phyloP scores from a whole-genome alignment of 345 rosid species.

The Toxicodendron radicans region DNA sequence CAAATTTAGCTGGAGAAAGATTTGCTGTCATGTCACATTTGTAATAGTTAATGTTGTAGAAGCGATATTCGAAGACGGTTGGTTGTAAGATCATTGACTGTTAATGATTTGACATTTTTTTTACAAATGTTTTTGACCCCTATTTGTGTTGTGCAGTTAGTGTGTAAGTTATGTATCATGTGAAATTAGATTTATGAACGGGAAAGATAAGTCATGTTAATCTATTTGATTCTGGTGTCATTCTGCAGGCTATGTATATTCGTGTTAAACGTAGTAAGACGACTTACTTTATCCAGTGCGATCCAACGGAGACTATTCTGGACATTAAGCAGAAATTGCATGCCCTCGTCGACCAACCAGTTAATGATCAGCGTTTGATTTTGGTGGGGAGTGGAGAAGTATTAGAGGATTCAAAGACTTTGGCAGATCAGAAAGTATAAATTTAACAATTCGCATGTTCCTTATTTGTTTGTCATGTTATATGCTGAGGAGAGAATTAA shows the following conservation, averaged over 20 bases:
- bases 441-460: neutral
- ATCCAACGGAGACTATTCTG: constrained; percentile 73
- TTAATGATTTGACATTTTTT: too few species aligned
- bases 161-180: neutral
- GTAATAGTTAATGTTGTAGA: too few species aligned
- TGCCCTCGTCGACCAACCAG: constrained; percentile 63
- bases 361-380: constrained; percentile 65
- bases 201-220: too few species aligned
- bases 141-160: too few species aligned
- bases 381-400: constrained; percentile 58
- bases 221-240: constrained; percentile 10
- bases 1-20: too few species aligned
- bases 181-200: neutral
- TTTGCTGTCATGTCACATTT: too few species aligned
- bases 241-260: constrained; percentile 81
- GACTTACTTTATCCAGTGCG: constrained; percentile 85
- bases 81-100: too few species aligned
- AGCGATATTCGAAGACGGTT: too few species aligned
- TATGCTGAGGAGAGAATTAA: neutral
- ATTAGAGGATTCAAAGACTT: constrained; percentile 73
- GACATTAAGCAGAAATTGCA: constrained; percentile 76
- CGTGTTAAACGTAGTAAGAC: constrained; percentile 84
- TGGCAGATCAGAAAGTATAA: constrained; percentile 79
- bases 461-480: neutral
- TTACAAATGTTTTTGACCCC: too few species aligned